Conservation (phyloP, 768 basidiomycete species). For the Scleroderma bovista region DNA sequence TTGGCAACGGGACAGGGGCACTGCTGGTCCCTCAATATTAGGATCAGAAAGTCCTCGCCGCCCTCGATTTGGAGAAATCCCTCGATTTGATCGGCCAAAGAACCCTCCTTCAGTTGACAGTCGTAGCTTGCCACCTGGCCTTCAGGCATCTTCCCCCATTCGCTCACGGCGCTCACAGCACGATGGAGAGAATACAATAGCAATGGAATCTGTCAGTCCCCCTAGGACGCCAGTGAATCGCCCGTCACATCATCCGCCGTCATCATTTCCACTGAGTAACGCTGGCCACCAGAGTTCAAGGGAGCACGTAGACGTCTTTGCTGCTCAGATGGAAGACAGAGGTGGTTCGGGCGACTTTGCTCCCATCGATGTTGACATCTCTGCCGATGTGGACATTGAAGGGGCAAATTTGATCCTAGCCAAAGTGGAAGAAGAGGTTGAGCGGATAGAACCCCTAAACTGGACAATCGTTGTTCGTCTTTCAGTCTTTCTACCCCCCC, state of each 20-base stretch:
- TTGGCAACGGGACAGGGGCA: slow-evolving; percentile 24
- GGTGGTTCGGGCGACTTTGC: slow-evolving; percentile 8
- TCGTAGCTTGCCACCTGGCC: slow-evolving; percentile 22
- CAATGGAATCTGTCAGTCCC: slow-evolving; percentile 4
- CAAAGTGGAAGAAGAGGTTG: slow-evolving; percentile 24
- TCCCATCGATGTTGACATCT: slow-evolving; percentile 16
- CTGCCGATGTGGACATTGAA: slow-evolving; percentile 33
- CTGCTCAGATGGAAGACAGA: slow-evolving; percentile 9
- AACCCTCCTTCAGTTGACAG: slow-evolving; percentile 6
- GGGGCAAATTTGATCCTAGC: slow-evolving; percentile 11
- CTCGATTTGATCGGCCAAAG: slow-evolving; percentile 20
- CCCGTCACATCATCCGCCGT: slow-evolving; percentile 5
- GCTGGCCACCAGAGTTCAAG: slow-evolving; percentile 12
- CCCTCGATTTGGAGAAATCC: slow-evolving; percentile 28
- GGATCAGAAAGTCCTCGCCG: slow-evolving; percentile 35
- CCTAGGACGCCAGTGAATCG: not conserved
- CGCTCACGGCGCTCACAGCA: slow-evolving; percentile 22
- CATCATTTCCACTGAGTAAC: slow-evolving; percentile 21
- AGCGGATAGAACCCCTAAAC: slow-evolving; percentile 38
- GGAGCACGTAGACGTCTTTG: slow-evolving; percentile 18
- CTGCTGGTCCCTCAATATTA: slow-evolving; percentile 23
- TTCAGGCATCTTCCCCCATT: slow-evolving; percentile 14
- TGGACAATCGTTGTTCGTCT: slow-evolving; percentile 52
- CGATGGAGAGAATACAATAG: slow-evolving; percentile 10
- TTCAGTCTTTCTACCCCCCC: not conserved